Percentiles rank a stretch among this genome's conserved stretches.
Evolutionary conservation across 169 alveolate genomes (phyloP).

Genomic region (Plasmodium chabaudi): DNA sequence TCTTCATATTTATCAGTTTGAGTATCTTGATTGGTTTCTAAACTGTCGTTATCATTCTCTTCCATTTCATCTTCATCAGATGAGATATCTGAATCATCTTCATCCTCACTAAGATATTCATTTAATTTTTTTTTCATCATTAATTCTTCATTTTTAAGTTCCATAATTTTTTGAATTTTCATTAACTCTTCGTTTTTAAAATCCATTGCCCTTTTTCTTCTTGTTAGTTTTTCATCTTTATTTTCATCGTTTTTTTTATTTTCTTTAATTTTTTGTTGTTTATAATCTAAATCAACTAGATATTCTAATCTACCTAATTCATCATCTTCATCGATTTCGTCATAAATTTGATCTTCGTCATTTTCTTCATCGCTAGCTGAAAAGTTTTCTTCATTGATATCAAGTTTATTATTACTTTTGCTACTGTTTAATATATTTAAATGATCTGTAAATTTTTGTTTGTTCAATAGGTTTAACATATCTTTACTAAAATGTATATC

Average conservation of each 20-base stretch:
- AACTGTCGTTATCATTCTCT: conserved; percentile 19
- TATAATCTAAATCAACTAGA: conserved; percentile 65
- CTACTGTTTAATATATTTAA: conserved; percentile 49
- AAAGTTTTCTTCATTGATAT: conserved; percentile 70
- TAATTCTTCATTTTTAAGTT: conserved; percentile 69
- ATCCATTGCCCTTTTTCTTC: conserved; percentile 80
- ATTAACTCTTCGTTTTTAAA: conserved; percentile 79
- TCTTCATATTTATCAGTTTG: background rate
- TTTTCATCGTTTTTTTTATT: conserved; percentile 35
- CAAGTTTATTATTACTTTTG: conserved; percentile 16
- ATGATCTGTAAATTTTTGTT: conserved; percentile 67
- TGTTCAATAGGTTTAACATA: conserved; percentile 74
- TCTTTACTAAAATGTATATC: conserved; percentile 85
- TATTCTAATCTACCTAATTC: conserved; percentile 36
- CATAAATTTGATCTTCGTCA: background rate
- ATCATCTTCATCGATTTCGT: conserved; percentile 6
- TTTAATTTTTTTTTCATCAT: conserved; percentile 77
- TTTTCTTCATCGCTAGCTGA: conserved; percentile 54
- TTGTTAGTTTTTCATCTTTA: conserved; percentile 63
- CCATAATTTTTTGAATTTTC: conserved; percentile 78
- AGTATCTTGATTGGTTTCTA: background rate
- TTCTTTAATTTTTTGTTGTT: conserved; percentile 56
- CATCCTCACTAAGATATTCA: conserved; percentile 78
- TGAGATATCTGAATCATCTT: conserved; percentile 18
- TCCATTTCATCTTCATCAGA: conserved; percentile 61